Evolutionary conservation across 2,329 filamentous ascomycete genomes (phyloP).

Genomic region (Arthrobotrys musiformis): DNA sequence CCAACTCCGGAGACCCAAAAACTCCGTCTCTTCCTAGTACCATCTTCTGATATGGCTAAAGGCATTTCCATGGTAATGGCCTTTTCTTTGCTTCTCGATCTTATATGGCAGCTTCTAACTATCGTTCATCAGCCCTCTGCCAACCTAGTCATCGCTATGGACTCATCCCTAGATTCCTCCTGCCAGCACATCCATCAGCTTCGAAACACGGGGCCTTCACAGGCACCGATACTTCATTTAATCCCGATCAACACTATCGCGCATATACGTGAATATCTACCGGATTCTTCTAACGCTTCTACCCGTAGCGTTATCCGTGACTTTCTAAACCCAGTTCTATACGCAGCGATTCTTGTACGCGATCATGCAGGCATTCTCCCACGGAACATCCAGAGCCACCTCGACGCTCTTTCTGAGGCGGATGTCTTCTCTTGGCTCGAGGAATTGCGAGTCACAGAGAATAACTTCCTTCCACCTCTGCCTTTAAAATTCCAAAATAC

Average conservation of each 20-base stretch:
- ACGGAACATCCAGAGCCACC: background rate
- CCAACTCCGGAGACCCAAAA: background rate
- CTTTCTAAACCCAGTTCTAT: constrained; percentile 23
- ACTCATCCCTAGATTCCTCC: constrained; percentile 33
- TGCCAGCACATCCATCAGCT: constrained; percentile 20
- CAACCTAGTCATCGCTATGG: constrained; percentile 36
- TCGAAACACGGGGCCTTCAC: background rate
- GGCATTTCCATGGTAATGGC: constrained; percentile 11
- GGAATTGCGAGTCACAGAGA: constrained; percentile 4
- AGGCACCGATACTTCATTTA: constrained; percentile 28
- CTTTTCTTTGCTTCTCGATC: background rate
- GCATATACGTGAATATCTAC: constrained; percentile 23
- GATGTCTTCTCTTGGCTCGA: constrained; percentile 34
- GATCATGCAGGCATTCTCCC: constrained; percentile 35
- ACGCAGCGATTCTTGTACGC: constrained; percentile 37
- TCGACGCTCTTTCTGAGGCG: constrained; percentile 18
- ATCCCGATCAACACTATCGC: constrained; percentile 45
- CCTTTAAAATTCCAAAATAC: constrained; percentile 15
- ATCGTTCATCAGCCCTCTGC: constrained; percentile 4
- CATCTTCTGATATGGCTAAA: constrained; percentile 4
- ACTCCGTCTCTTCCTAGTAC: constrained; percentile 24
- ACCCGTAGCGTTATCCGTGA: background rate
- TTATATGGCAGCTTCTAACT: background rate
- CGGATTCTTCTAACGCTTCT: background rate
- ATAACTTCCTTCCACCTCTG: constrained; percentile 28